Evolutionary conservation across 106 monocot genomes (phyloP).

Genomic region (Acorus gramineus): DNA sequence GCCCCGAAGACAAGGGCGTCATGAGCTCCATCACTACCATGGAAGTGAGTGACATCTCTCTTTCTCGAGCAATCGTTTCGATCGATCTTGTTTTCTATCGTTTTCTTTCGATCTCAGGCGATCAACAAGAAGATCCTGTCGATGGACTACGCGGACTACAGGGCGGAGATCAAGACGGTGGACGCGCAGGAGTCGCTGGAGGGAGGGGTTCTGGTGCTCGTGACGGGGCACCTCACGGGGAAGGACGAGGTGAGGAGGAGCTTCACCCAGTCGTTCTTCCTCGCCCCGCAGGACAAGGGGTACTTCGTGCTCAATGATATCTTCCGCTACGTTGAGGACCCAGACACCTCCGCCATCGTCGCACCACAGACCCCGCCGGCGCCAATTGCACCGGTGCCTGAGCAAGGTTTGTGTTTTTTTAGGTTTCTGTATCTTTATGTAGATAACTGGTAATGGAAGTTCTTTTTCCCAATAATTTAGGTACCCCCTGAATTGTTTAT

Average conservation of each 20-base stretch:
- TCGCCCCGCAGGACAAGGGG: slow-evolving; percentile 28
- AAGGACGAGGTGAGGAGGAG: slow-evolving; percentile 5
- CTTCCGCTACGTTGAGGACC: slow-evolving; percentile 14
- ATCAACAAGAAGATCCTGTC: slow-evolving; percentile 20
- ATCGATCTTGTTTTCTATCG: not conserved
- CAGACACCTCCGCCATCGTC: slow-evolving; percentile 3
- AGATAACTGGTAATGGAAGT: no score
- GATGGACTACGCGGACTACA: slow-evolving; percentile 14
- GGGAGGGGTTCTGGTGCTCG: slow-evolving; percentile 20
- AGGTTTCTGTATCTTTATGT: no score
- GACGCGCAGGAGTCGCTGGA: slow-evolving; percentile 25
- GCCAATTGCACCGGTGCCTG: not conserved
- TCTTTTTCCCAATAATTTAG: no score
- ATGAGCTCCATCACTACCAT: slow-evolving; percentile 13
- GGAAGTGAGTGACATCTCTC: not conserved
- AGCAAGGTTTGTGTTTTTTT: slow-evolving; percentile 22
- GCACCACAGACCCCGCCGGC: not conserved
- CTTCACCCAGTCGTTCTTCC: slow-evolving; percentile 23
- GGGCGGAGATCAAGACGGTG: slow-evolving; percentile 18
- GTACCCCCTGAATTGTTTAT: no score
- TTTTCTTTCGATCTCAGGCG: slow-evolving; percentile 1
- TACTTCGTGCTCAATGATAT: slow-evolving; percentile 29
- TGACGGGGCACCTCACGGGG: slow-evolving; percentile 15
- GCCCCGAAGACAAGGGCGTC: slow-evolving; percentile 1
- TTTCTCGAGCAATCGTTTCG: not conserved